Evolutionary conservation across 2,329 filamentous ascomycete species (phyloP), one percentile per base, ranked within the genome.

Genomic region (Microascus cirrosus): DNA sequence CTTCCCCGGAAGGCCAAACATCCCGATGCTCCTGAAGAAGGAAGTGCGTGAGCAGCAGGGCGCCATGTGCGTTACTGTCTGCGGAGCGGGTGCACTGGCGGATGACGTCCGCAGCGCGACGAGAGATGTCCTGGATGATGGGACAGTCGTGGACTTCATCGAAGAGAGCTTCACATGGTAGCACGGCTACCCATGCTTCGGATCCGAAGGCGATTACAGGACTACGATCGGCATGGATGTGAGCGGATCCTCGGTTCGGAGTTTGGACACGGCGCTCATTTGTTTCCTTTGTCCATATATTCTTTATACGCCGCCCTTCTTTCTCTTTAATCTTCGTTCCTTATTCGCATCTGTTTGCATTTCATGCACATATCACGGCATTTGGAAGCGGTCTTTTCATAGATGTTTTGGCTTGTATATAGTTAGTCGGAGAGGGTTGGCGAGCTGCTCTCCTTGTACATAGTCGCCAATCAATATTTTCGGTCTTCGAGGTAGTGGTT

Each of bases 1-100:
- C 87, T 90, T 90, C 70, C 88, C 91, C 1, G 93, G 94, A 2
- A 84, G 92, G 62, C 93, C 93, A 11, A 90, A 95, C 66, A 82
- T 95, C 52, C 80, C 84, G 22, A 83, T 87, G 0, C 74, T 97
- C n/a, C 75, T 97, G 53, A 79, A 84, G 62, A 87, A 88, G 72
- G 93, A 96, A 74, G 86, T 92, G 20, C 80, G 85, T 65, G 83
- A 88, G 65, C 89, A 94, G 69, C 76, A 90, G 57, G 94, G 94
- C 10, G 90, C 92, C 55, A 95, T 96, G 84, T 89, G 84, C 24
- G 90, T 97, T 52, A 87, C 85, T 12, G 86, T 91, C 24, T 92
- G 89, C 64, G 89, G 89, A 3, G 85, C 87, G 11, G 89, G 89
- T 25, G 82, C 82, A 2, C 71, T 93, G 63, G 86, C 85, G 10